phyloP scores from a whole-genome alignment of 1,284 basidiomycete genomes.

The Mycosarcoma mackinlayi region DNA sequence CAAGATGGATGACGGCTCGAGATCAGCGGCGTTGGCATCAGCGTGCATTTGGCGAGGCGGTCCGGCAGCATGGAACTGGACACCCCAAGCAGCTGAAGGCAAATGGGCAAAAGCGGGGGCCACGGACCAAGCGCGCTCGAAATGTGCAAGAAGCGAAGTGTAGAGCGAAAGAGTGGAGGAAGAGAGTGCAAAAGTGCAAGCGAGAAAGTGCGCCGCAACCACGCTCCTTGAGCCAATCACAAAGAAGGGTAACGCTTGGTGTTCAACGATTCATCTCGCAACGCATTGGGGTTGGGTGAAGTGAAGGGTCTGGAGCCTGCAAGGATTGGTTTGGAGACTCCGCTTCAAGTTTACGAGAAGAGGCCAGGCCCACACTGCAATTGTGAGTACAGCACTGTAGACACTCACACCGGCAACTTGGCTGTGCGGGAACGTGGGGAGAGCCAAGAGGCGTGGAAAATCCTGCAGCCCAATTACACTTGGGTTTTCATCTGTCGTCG shows the following conservation, averaged over 20 bases:
- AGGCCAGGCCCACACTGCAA: neutral
- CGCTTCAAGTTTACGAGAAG: conserved; percentile 12
- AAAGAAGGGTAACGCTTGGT: neutral
- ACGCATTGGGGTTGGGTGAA: conserved; percentile 17
- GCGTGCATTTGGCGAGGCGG: no score
- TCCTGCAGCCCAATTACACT: neutral
- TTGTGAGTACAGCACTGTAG: neutral
- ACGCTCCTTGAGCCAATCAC: neutral
- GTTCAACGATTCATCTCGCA: no score
- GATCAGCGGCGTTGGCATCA: no score
- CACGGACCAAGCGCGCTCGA: neutral
- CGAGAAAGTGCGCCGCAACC: no score
- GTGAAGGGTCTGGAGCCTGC: conserved; percentile 23
- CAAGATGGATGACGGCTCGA: no score
- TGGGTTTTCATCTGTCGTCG: conserved; percentile 7
- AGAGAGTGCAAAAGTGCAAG: no score
- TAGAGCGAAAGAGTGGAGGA: neutral
- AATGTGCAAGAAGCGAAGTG: neutral
- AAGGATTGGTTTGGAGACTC: conserved; percentile 18
- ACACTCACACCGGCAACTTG: conserved; percentile 18
- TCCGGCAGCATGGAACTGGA: no score
- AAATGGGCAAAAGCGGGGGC: conserved; percentile 1
- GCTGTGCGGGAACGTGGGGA: neutral
- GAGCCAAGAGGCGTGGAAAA: neutral
- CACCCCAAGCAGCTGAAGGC: neutral